Evolutionary conservation across 1,284 basidiomycete species (phyloP), one percentile per base, ranked within the genome.

Genomic region (Puccinia hordei): DNA sequence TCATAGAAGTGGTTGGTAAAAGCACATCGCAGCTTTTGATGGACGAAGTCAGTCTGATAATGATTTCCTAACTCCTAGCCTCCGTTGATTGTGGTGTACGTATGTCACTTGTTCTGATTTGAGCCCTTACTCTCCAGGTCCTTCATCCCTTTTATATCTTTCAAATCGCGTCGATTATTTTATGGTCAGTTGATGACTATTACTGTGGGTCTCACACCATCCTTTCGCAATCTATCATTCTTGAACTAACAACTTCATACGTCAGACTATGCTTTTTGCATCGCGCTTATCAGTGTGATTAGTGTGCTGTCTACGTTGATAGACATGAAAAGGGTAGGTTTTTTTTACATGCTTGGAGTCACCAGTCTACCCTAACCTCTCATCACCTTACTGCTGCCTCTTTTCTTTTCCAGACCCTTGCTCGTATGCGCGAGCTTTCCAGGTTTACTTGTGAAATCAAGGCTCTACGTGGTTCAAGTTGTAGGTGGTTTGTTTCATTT

Each of bases 141-240:
- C 91, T 98, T 46, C 95, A 98, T 85, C 95, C 95, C 0, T 98
- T 98, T 87, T 98, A 97, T 85, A 92, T 99, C 80, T 99, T 99
- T 86, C 97, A 99, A 89, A 92, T 99, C 83, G 95, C 95, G 69
- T 97, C 94, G 82, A 93, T 99, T 83, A 87, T 93, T 33, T 87
- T 99, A 13, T 99, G 97, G 97, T 92, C 92, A 2, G 84, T 98
- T 78, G 97, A 99, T 84, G 90, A 98, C 83, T 87, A 87, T 82
- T 84, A 84, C 77, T 84, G 83, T 83, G 46, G 30, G 82, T 73
- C 12, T 73, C 12, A 53, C 19, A 33, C 19, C 9, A 6, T 15
- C 22, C 6, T 33, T 38, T 44, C 10, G 51, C 17, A 12, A 53
- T 66, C 35, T 13, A 35, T 77, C 24, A 81, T 71, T 65, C 69